These are phyloP conservation scores for Phytopythium chamaehyphon DNA, from an alignment of 352 stramenopile genomes.

Conservation along the genomic window DNA sequence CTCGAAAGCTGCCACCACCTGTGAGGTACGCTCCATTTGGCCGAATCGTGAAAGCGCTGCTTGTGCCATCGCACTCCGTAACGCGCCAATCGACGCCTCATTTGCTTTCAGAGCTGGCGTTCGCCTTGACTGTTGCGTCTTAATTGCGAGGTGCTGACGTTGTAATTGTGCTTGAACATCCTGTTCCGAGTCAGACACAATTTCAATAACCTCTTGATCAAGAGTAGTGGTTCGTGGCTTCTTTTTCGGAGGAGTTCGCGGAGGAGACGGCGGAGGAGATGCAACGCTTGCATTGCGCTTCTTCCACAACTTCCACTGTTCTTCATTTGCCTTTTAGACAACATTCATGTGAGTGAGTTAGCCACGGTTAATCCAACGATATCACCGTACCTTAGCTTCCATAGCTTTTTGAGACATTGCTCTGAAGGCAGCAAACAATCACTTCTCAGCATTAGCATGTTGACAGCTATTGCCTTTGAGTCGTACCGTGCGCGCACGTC, in stretches of 20 bases:
- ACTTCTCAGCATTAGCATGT: conserved; percentile 2
- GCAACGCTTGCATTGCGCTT: conserved; percentile 9
- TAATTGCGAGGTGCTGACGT: not conserved
- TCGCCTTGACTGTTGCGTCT: not conserved
- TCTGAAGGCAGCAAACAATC: conserved; percentile 20
- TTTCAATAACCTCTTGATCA: conserved; percentile 1
- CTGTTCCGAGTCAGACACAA: not conserved
- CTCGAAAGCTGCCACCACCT: conserved; percentile 40
- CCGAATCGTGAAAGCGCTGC: conserved; percentile 59
- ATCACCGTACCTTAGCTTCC: conserved; percentile 52
- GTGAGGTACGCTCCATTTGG: conserved; percentile 26
- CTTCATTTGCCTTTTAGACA: conserved; percentile 53
- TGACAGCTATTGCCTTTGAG: not conserved
- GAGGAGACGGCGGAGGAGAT: not conserved
- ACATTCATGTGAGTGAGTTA: too few species aligned
- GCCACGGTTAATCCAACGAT: too few species aligned
- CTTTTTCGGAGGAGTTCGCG: not conserved
- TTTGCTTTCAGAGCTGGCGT: conserved; percentile 27
- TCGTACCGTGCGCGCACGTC: conserved; percentile 60
- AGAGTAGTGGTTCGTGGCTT: not conserved
- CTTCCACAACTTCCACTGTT: conserved; percentile 69
- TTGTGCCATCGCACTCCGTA: conserved; percentile 45
- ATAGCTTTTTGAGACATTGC: conserved; percentile 73
- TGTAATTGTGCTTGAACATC: not conserved
- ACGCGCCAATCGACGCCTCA: conserved; percentile 19